Evolutionary conservation across 1,284 basidiomycete genomes (phyloP).

Genomic region (Rhodotorula sp.): DNA sequence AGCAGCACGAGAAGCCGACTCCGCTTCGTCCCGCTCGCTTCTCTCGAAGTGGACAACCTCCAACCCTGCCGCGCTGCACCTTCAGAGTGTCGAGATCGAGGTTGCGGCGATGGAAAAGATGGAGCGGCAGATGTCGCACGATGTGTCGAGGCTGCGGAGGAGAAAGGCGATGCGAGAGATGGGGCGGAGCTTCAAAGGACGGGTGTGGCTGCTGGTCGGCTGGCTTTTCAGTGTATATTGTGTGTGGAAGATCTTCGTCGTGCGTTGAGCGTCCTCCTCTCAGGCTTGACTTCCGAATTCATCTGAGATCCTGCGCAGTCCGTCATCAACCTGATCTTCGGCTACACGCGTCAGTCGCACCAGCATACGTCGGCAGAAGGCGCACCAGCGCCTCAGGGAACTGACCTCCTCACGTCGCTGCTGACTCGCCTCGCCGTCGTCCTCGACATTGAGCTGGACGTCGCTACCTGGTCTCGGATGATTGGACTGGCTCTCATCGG

Average conservation of each 20-base stretch:
- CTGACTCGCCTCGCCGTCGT: constrained; percentile 46
- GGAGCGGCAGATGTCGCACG: constrained; percentile 49
- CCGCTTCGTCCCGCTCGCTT: constrained; percentile 25
- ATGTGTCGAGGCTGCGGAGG: constrained; percentile 46
- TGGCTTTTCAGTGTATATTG: constrained; percentile 51
- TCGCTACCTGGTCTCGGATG: constrained; percentile 48
- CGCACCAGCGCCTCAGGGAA: constrained; percentile 11
- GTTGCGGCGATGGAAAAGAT: constrained; percentile 49
- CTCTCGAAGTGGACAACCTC: constrained; percentile 32
- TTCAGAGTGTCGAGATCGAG: constrained; percentile 48
- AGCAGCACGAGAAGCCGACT: constrained; percentile 34
- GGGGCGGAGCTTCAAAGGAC: constrained; percentile 46
- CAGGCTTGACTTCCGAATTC: neutral
- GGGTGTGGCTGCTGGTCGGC: constrained; percentile 45
- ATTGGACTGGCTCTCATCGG: constrained; percentile 50
- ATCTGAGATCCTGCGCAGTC: constrained; percentile 38
- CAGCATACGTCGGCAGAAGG: neutral
- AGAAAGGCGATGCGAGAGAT: constrained; percentile 47
- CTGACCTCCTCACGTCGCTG: constrained; percentile 43
- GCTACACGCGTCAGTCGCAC: constrained; percentile 33
- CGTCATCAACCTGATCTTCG: constrained; percentile 48
- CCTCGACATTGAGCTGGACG: constrained; percentile 49
- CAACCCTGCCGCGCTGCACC: constrained; percentile 41
- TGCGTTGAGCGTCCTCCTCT: constrained; percentile 3
- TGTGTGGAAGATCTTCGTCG: constrained; percentile 45